Evolutionary conservation across 108 stramenopile species (phyloP).

Genomic region (Skeletonema costatum): DNA sequence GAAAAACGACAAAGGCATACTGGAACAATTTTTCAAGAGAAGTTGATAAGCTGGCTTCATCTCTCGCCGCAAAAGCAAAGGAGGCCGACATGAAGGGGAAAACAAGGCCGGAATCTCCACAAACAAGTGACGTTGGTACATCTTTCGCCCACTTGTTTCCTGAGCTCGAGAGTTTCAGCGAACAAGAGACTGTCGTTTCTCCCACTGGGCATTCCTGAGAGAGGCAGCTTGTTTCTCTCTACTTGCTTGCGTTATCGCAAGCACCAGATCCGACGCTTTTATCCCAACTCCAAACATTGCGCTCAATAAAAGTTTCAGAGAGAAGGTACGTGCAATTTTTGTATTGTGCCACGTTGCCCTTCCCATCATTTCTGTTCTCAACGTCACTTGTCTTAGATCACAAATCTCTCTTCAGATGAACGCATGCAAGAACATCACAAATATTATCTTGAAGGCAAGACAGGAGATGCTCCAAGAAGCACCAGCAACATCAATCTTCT

Average conservation of each 20-base stretch:
- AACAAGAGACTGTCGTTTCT: background rate
- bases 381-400: constrained; percentile 9
- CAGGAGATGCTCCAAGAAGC: constrained; percentile 13
- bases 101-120: background rate
- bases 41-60: background rate
- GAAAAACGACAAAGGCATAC: constrained; percentile 10
- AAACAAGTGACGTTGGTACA: constrained; percentile 1
- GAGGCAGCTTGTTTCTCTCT: constrained; percentile 22
- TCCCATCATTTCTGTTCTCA: background rate
- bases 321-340: constrained; percentile 15
- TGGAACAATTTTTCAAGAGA: constrained; percentile 15
- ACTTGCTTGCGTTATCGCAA: constrained; percentile 10
- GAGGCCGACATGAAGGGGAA: background rate
- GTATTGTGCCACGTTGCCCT: background rate
- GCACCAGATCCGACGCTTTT: background rate
- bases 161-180: background rate
- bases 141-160: constrained; percentile 14
- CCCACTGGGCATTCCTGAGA: constrained; percentile 12
- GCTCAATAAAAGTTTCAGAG: constrained; percentile 16
- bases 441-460: constrained; percentile 16
- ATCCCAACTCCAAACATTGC: constrained; percentile 3
- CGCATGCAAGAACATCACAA: constrained; percentile 15
- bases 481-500: constrained; percentile 25
- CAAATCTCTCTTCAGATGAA: constrained; percentile 20
- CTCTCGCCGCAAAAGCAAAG: constrained; percentile 1